Percentiles rank a stretch among this genome's conserved stretches.
Evolutionary conservation across 352 stramenopile genomes (phyloP).

Genomic region (Phytophthora cactorum): DNA sequence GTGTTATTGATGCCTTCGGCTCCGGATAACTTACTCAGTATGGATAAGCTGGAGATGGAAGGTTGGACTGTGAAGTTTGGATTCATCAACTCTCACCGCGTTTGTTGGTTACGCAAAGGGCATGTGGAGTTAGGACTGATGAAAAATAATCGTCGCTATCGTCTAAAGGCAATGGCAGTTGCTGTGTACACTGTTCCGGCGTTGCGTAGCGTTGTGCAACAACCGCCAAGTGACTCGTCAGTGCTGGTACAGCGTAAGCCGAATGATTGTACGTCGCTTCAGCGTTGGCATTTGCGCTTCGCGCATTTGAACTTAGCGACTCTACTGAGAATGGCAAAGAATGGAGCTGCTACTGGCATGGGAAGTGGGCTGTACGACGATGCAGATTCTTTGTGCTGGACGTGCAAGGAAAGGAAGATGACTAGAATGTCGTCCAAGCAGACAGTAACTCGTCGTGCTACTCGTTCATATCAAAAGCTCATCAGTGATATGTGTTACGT

Average conservation of each 20-base stretch:
- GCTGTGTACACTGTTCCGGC: background rate
- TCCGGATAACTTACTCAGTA: conserved; percentile 16
- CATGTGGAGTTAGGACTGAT: background rate
- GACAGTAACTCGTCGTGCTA: background rate
- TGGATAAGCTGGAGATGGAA: background rate
- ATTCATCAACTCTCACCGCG: background rate
- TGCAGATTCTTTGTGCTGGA: background rate
- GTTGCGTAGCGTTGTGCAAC: background rate
- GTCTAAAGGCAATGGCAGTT: background rate
- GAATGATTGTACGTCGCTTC: background rate
- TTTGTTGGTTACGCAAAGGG: conserved; percentile 4
- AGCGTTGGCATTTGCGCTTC: conserved; percentile 13
- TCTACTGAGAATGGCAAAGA: background rate
- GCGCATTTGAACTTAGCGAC: background rate
- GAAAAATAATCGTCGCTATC: conserved; percentile 13
- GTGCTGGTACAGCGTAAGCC: background rate
- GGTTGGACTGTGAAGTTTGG: conserved; percentile 13
- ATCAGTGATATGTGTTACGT: background rate
- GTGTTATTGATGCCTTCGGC: background rate
- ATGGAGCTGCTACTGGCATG: background rate
- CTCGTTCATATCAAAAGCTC: too few relatives aligned
- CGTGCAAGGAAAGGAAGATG: background rate
- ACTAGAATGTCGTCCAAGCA: background rate
- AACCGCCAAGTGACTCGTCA: background rate
- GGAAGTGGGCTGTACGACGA: background rate